phyloP scores from a whole-genome alignment of 176 grass and related monocot species.

The Bonia amplexicaulis region DNA sequence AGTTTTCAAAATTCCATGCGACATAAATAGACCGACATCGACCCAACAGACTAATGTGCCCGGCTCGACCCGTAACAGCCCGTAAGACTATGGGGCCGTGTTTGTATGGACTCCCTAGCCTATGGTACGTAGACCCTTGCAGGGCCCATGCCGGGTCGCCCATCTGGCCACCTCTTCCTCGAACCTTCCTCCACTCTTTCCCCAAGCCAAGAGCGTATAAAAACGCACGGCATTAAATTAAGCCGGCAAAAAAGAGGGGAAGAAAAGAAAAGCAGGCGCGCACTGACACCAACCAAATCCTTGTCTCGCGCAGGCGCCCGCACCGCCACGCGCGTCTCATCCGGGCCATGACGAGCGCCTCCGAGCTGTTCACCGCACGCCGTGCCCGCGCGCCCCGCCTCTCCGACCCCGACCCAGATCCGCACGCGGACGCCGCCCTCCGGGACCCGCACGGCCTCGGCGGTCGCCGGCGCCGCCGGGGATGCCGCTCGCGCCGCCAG shows the following conservation, averaged over 20 bases:
- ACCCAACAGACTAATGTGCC: too few species aligned
- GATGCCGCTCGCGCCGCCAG: slow-evolving; percentile 37
- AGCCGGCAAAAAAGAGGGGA: background rate
- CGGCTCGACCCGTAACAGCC: too few species aligned
- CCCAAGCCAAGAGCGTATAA: background rate
- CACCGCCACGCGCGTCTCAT: background rate
- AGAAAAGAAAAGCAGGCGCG: background rate
- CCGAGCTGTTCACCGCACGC: slow-evolving; percentile 69
- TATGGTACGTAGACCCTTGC: too few species aligned
- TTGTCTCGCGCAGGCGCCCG: background rate
- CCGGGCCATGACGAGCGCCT: slow-evolving; percentile 79
- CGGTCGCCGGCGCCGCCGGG: slow-evolving; percentile 25
- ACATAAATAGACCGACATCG: too few species aligned
- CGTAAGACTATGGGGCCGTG: too few species aligned
- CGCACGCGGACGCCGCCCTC: slow-evolving; percentile 8
- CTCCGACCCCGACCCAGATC: slow-evolving; percentile 31
- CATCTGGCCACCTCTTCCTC: background rate
- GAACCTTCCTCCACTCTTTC: slow-evolving; percentile 18
- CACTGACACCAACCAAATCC: slow-evolving; percentile 9
- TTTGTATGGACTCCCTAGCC: too few species aligned
- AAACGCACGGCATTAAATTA: background rate
- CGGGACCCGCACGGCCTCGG: slow-evolving; percentile 38
- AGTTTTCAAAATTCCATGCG: too few species aligned
- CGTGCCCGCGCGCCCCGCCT: slow-evolving; percentile 59
- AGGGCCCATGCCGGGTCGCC: too few species aligned